Evolutionary conservation across 164 flowering plant genomes (phyloP), one percentile per base, ranked within the genome.

Genomic region (Hamamelis virginiana): DNA sequence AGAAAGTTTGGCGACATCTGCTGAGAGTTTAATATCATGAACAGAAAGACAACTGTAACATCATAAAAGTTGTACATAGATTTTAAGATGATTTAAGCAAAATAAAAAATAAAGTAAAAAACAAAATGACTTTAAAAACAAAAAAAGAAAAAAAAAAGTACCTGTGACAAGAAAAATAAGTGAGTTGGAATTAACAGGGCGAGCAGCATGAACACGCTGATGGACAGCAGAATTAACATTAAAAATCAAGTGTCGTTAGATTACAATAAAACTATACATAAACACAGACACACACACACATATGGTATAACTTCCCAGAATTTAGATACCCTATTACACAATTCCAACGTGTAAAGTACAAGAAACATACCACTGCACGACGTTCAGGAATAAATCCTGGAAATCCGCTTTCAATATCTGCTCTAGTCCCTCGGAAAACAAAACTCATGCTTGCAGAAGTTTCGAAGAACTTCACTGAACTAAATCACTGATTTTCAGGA

Each of bases 1-100:
- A 96, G 85, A 79, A 96, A 90, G 66, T 91, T 92, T 9, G 97
- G 89, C 53, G 96, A 83, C 92, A 96, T 88, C 79, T 93, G 98
- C 62, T 89, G 94, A 22, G 97, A 91, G 74, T 91, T 96, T 43
- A 93, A 75, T 67, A 93, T 85, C 91, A 91, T 84, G 81, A 90
- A 90, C 59, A 91, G 85, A 90, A 90, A 78, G 45, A 91, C 83
- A 74, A 90, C 96, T 91, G 93, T 62, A 10, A 13, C 13, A 59
- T 8, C 27, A 16, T 51, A 64, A 13, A 41, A 52, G 8, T 2
- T 63, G 55, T 21, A 26, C 8, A 15, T 6, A 14, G n/a, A 15
- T 27, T 14, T 50, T 9, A 48, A 50, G 4, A 51, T 51, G 27
- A 1, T 63, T n/a, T 19, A 41, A 38, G 52, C 14, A 45, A 59